Conservation (phyloP, 1,284 basidiomycete species). For the Butyriboletus regius region DNA sequence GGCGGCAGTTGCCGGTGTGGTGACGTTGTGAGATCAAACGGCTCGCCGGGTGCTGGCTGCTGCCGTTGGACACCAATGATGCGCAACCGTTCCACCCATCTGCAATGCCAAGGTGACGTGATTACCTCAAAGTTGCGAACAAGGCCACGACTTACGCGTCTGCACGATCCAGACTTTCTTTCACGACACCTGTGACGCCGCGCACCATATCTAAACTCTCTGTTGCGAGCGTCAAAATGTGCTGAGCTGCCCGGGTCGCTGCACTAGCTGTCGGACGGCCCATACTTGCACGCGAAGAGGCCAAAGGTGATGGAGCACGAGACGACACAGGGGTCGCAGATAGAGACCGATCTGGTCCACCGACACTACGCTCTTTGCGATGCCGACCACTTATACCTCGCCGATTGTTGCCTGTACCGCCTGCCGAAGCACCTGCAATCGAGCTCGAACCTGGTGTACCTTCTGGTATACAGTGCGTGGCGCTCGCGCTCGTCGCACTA, state of each 20-base stretch:
- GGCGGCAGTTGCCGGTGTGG: constrained; percentile 20
- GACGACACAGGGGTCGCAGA: constrained; percentile 29
- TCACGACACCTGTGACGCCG: constrained; percentile 77
- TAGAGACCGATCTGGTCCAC: constrained; percentile 29
- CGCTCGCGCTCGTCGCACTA: constrained; percentile 24
- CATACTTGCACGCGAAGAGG: constrained; percentile 22
- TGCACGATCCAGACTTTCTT: constrained; percentile 79
- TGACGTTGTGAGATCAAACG: constrained; percentile 7
- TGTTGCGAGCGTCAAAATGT: constrained; percentile 76
- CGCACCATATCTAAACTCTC: constrained; percentile 89
- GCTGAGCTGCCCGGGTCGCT: constrained; percentile 68
- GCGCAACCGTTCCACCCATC: constrained; percentile 73
- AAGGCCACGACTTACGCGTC: constrained; percentile 58
- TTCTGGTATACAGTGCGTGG: constrained; percentile 18
- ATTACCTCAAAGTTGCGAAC: constrained; percentile 1
- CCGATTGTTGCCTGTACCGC: constrained; percentile 24
- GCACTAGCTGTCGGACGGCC: constrained; percentile 44
- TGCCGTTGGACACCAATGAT: constrained; percentile 66
- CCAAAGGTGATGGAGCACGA: constrained; percentile 25
- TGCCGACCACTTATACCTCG: constrained; percentile 17
- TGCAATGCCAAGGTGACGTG: constrained; percentile 23
- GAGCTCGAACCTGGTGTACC: constrained; percentile 27
- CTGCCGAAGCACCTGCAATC: constrained; percentile 36
- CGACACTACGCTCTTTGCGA: constrained; percentile 28
- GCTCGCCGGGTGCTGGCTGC: constrained; percentile 15